Percentiles rank a stretch among this genome's conserved stretches.
Evolutionary conservation across 139 green algal species (phyloP).

Genomic region (Closterium sp.): DNA sequence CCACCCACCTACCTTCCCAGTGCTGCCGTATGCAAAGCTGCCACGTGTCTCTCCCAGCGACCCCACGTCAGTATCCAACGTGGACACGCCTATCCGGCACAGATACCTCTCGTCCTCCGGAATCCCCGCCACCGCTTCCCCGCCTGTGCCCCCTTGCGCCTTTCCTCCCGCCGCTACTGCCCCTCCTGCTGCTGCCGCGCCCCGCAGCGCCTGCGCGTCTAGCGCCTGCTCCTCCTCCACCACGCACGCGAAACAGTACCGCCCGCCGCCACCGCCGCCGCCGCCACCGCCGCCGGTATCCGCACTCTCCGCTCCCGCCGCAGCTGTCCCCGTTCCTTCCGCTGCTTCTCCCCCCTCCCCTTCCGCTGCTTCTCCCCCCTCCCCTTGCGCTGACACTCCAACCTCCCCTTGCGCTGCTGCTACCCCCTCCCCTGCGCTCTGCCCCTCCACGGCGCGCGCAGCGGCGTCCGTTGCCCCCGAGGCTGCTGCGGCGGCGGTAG

Average conservation of each 20-base stretch:
- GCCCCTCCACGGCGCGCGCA: neutral
- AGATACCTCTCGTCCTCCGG: neutral
- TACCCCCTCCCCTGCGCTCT: too few relatives aligned
- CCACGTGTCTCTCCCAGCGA: neutral
- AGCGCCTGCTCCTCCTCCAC: slow-evolving; percentile 14
- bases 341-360: neutral
- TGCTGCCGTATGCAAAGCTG: slow-evolving; percentile 11
- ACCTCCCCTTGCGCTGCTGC: neutral
- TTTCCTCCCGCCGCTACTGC: too few relatives aligned
- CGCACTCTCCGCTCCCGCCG: neutral
- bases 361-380: neutral
- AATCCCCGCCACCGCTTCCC: neutral
- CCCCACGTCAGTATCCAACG: neutral
- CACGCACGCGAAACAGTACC: slow-evolving; percentile 9
- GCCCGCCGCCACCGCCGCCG: neutral
- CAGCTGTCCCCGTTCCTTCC: neutral
- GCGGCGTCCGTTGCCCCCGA: neutral
- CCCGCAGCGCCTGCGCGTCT: too few relatives aligned
- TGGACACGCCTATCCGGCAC: slow-evolving; percentile 10
- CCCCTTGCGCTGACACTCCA: neutral
- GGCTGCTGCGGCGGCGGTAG: neutral
- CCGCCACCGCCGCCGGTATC: neutral
- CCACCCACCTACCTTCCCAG: neutral
- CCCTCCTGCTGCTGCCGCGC: too few relatives aligned
- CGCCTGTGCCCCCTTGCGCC: too few relatives aligned